phyloP scores from a whole-genome alignment of 2,329 filamentous ascomycete species.

The Xylariaceae sp. region DNA sequence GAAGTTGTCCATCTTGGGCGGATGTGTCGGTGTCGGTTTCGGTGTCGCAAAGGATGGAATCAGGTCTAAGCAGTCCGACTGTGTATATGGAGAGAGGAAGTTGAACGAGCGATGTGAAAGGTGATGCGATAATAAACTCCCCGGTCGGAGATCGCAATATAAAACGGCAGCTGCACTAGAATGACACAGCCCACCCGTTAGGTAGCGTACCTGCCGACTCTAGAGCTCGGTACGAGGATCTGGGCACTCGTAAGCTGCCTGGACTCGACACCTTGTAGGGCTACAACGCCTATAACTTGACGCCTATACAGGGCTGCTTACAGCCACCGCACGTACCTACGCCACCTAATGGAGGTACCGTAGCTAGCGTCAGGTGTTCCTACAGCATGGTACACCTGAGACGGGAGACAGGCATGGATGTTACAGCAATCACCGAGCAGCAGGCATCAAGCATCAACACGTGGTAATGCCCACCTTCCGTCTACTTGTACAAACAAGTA shows the following conservation, averaged over 20 bases:
- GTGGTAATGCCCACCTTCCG: neutral
- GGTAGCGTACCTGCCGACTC: neutral
- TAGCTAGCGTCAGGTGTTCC: too few species aligned
- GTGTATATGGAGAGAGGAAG: neutral
- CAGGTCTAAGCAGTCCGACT: neutral
- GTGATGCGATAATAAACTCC: neutral
- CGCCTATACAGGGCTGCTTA: neutral
- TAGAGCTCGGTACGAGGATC: neutral
- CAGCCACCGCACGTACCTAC: neutral
- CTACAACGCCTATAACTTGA: neutral
- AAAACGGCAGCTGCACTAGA: neutral
- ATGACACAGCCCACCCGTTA: neutral
- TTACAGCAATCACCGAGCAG: neutral
- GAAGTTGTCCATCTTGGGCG: slow-evolving; percentile 48
- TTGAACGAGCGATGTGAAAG: neutral
- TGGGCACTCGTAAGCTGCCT: neutral
- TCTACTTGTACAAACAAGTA: neutral
- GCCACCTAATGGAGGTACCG: too few species aligned
- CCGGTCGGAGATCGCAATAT: slow-evolving; percentile 1
- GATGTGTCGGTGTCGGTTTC: neutral
- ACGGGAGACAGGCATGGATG: too few species aligned
- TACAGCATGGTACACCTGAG: too few species aligned
- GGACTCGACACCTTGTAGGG: neutral
- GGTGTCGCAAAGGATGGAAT: neutral
- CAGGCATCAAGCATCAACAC: neutral